Evolutionary conservation across 352 stramenopile genomes (phyloP).

Genomic region (Pythium dissotocum): DNA sequence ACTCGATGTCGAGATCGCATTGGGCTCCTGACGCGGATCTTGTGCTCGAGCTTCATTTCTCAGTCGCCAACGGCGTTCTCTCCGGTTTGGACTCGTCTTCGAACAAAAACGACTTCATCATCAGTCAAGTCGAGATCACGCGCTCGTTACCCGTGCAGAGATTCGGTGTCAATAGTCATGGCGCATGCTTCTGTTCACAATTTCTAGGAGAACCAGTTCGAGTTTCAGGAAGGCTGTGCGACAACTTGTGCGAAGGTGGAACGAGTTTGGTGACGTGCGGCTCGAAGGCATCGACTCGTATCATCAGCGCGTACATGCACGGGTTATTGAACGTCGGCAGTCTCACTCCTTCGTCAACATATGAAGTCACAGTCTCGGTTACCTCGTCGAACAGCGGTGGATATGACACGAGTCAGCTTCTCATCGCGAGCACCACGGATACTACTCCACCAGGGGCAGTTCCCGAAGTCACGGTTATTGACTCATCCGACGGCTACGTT

Average conservation of each 20-base stretch:
- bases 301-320: constrained; percentile 37
- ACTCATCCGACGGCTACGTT: constrained; percentile 28
- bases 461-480: constrained; percentile 31
- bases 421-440: constrained; percentile 35
- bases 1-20: not conserved
- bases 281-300: constrained; percentile 12
- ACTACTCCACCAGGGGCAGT: constrained; percentile 42
- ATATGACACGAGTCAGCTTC: constrained; percentile 31
- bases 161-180: constrained; percentile 36
- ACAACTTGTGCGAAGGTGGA: constrained; percentile 7
- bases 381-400: constrained; percentile 30
- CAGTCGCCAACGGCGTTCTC: constrained; percentile 17
- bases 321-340: constrained; percentile 38
- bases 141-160: constrained; percentile 12
- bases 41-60: constrained; percentile 35
- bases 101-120: constrained; percentile 43
- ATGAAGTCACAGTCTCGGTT: constrained; percentile 40
- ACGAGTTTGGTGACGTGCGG: constrained; percentile 18
- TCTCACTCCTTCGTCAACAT: constrained; percentile 33
- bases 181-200: constrained; percentile 45
- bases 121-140: constrained; percentile 29
- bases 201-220: constrained; percentile 5
- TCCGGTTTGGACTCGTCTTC: constrained; percentile 34
- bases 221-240: constrained; percentile 26
- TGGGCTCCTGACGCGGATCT: constrained; percentile 29